Percentiles rank a stretch among this genome's conserved stretches.
These are phyloP conservation scores for Styphnolobium japonicum DNA, from an alignment of 306 rosid species.

Conservation along the genomic window DNA sequence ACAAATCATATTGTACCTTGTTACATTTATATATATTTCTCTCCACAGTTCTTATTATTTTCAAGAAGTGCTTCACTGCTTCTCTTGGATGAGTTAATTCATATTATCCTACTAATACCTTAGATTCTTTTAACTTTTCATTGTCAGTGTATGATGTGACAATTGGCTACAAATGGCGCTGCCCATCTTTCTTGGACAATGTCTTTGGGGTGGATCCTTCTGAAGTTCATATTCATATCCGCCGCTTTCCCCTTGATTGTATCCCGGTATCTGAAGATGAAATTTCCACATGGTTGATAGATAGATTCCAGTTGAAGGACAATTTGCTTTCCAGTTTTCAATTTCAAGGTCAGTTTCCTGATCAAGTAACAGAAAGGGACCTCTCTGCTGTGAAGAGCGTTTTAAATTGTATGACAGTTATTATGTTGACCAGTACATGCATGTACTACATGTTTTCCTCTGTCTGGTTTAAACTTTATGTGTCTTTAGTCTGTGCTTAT, in stretches of 20 bases:
- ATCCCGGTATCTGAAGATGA: constrained; percentile 60
- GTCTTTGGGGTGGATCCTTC: constrained; percentile 71
- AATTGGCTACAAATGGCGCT: constrained; percentile 62
- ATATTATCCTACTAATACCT: neutral
- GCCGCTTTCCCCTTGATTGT: constrained; percentile 37
- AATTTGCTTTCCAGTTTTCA: constrained; percentile 60
- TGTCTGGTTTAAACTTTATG: constrained; percentile 63
- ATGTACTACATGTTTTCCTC: constrained; percentile 43
- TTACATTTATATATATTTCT: neutral
- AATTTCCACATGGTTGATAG: constrained; percentile 52
- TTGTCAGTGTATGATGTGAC: constrained; percentile 74
- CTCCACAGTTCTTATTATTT: neutral
- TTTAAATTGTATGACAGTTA: constrained; percentile 40
- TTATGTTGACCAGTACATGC: constrained; percentile 40
- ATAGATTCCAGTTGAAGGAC: constrained; percentile 57
- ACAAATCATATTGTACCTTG: neutral
- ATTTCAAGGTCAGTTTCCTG: constrained; percentile 58
- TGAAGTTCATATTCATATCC: constrained; percentile 71
- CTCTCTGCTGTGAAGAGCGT: constrained; percentile 51
- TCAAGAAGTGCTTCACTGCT: neutral
- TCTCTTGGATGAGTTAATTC: neutral
- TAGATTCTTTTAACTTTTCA: constrained; percentile 5
- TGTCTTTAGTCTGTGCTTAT: constrained; percentile 56
- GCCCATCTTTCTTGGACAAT: constrained; percentile 78
- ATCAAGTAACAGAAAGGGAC: constrained; percentile 51